These are phyloP conservation scores for Penicillium hesseltinei DNA, from an alignment of 2,329 filamentous ascomycete genomes.

Conservation along the genomic window DNA sequence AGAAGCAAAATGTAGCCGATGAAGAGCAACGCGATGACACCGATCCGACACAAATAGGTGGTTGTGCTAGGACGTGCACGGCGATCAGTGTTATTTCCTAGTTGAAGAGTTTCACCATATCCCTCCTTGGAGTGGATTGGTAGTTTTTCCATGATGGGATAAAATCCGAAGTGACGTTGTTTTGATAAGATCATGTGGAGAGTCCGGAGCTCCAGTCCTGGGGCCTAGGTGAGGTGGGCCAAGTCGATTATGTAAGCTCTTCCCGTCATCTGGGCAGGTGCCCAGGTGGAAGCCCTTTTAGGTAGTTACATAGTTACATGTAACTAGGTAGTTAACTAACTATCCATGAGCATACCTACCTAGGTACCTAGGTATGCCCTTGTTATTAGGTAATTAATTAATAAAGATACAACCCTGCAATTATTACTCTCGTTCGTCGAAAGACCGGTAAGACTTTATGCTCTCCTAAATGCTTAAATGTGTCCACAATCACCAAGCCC, in stretches of 20 bases:
- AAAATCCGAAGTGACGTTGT: constrained; percentile 2
- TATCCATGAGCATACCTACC: too few relatives aligned
- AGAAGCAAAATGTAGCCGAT: constrained; percentile 12
- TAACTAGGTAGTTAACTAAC: too few relatives aligned
- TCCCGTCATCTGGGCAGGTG: neutral
- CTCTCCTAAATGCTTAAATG: neutral
- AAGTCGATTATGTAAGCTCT: constrained; percentile 8
- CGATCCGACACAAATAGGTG: constrained; percentile 11
- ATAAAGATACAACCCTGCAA: neutral
- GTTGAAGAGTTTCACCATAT: neutral
- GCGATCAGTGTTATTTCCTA: neutral
- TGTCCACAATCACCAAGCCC: neutral
- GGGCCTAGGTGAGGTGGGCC: neutral
- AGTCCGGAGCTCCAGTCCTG: neutral
- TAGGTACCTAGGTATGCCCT: too few relatives aligned
- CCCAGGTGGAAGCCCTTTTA: too few relatives aligned
- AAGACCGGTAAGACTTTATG: neutral
- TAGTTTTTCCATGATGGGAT: constrained; percentile 21
- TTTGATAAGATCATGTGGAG: constrained; percentile 10
- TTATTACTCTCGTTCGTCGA: neutral
- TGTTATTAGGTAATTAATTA: neutral
- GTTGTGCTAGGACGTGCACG: constrained; percentile 1
- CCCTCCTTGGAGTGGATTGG: constrained; percentile 18
- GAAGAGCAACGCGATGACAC: constrained; percentile 14
- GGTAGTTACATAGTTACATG: too few relatives aligned